Percentiles rank a stretch among this genome's conserved stretches.
Conservation (phyloP, 2,329 filamentous ascomycete genomes). For the Neurospora sp. region DNA sequence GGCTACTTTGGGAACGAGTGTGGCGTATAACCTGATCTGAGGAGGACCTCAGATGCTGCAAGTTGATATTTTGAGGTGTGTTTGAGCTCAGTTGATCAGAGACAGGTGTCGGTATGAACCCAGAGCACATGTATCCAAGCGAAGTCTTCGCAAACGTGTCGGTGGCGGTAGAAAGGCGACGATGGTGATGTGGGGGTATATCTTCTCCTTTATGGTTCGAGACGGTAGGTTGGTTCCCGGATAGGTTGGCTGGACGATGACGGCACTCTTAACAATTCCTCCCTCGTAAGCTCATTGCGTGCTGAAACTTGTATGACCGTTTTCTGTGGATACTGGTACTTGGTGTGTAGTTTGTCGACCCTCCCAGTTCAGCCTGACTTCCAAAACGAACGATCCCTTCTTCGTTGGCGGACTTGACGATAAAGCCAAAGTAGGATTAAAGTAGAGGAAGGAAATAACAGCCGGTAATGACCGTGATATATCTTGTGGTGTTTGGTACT, state of each 20-base stretch:
- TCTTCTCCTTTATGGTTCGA: not conserved
- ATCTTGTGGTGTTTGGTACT: conserved; percentile 37
- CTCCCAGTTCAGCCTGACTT: not conserved
- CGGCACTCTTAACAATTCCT: conserved; percentile 9
- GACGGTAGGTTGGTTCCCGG: conserved; percentile 8
- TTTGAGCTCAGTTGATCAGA: conserved; percentile 19
- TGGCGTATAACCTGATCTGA: conserved; percentile 13
- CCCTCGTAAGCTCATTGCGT: conserved; percentile 13
- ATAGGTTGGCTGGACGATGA: conserved; percentile 10
- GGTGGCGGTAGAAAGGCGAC: conserved; percentile 15
- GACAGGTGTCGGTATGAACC: conserved; percentile 22
- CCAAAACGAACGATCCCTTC: not conserved
- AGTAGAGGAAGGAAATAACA: conserved; percentile 6
- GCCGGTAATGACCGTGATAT: conserved; percentile 34
- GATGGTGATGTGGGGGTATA: conserved; percentile 7
- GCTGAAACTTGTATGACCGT: conserved; percentile 5
- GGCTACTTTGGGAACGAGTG: conserved; percentile 33
- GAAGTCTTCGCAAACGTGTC: conserved; percentile 7
- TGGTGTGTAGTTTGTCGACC: not conserved
- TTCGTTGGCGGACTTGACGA: not conserved
- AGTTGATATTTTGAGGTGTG: conserved; percentile 20
- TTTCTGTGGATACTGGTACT: not conserved
- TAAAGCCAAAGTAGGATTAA: conserved; percentile 1
- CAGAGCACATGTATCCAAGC: conserved; percentile 27
- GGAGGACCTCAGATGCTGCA: conserved; percentile 22